Evolutionary conservation across 306 rosid genomes (phyloP).

Genomic region (Ormosia emarginata): DNA sequence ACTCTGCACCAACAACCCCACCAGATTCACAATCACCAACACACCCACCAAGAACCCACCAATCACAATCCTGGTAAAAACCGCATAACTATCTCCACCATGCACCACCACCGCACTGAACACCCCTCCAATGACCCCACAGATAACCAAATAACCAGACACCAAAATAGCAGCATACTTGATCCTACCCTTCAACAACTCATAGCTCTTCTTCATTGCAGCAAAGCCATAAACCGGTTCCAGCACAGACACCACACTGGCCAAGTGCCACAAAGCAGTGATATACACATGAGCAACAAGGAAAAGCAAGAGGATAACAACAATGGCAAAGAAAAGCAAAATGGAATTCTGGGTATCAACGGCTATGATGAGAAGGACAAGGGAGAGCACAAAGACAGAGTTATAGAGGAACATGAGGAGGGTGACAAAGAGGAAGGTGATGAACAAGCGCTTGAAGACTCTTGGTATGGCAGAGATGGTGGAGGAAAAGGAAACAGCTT

Average conservation of each 20-base stretch:
- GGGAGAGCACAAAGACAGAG: slow-evolving; percentile 40
- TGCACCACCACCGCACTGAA: slow-evolving; percentile 79
- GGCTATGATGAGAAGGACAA: slow-evolving; percentile 51
- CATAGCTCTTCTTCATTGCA: slow-evolving; percentile 87
- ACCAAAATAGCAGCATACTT: slow-evolving; percentile 56
- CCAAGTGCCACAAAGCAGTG: slow-evolving; percentile 89
- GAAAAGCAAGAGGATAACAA: slow-evolving; percentile 42
- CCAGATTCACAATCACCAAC: slow-evolving; percentile 81
- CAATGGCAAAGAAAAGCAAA: slow-evolving; percentile 32
- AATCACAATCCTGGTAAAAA: slow-evolving; percentile 60
- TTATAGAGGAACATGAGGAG: slow-evolving; percentile 72
- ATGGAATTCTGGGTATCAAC: slow-evolving; percentile 42
- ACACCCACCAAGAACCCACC: slow-evolving; percentile 88
- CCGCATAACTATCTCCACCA: slow-evolving; percentile 54
- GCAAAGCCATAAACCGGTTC: slow-evolving; percentile 72
- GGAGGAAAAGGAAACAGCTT: slow-evolving; percentile 69
- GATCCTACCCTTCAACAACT: slow-evolving; percentile 68
- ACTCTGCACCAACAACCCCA: slow-evolving; percentile 85
- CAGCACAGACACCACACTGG: slow-evolving; percentile 86
- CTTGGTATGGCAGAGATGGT: slow-evolving; percentile 84
- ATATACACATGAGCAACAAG: slow-evolving; percentile 75
- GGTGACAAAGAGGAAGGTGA: slow-evolving; percentile 80
- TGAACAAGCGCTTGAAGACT: slow-evolving; percentile 76
- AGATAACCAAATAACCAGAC: slow-evolving; percentile 45
- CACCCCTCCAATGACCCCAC: slow-evolving; percentile 45